Percentiles rank a stretch among this genome's conserved stretches.
Conservation (phyloP, 2,329 filamentous ascomycete species). For the Alternaria brassicae region DNA sequence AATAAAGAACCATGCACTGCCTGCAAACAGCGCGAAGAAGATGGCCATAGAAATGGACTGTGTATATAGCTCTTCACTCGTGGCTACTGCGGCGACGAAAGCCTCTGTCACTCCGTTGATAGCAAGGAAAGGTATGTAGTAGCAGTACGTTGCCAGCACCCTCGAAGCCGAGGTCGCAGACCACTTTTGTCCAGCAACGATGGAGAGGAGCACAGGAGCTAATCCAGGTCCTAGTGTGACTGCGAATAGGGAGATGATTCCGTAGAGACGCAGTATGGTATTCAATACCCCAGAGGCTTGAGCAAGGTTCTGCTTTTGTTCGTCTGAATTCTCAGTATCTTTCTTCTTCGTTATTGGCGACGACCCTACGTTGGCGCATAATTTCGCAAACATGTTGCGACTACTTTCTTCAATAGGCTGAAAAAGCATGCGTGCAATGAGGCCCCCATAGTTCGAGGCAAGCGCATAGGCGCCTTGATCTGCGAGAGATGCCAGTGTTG, state of each 20-base stretch:
- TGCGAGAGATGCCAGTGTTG: slow-evolving; percentile 74
- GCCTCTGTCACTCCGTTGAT: slow-evolving; percentile 91
- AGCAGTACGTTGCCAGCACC: slow-evolving; percentile 82
- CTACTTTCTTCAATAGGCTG: slow-evolving; percentile 96
- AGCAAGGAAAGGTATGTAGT: slow-evolving; percentile 91
- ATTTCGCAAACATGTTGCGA: slow-evolving; percentile 84
- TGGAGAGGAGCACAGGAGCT: slow-evolving; percentile 73
- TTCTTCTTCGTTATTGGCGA: slow-evolving; percentile 17
- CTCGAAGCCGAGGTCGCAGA: slow-evolving; percentile 72
- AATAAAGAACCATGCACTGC: slow-evolving; percentile 77
- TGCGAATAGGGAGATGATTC: slow-evolving; percentile 73
- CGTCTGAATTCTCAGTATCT: slow-evolving; percentile 10
- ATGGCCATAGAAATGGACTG: slow-evolving; percentile 85
- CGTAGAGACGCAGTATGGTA: slow-evolving; percentile 74
- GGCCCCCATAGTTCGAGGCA: slow-evolving; percentile 89
- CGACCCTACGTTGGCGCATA: slow-evolving; percentile 61
- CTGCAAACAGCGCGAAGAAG: slow-evolving; percentile 79
- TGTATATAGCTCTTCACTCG: slow-evolving; percentile 72
- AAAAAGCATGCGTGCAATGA: slow-evolving; percentile 87
- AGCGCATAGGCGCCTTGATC: slow-evolving; percentile 92
- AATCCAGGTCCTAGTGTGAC: slow-evolving; percentile 76
- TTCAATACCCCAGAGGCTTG: slow-evolving; percentile 62
- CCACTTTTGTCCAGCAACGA: slow-evolving; percentile 83
- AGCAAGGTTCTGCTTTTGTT: slow-evolving; percentile 34
- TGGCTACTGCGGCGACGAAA: slow-evolving; percentile 88